These are phyloP conservation scores for Podaxis carcinomalis DNA, from an alignment of 768 basidiomycete genomes.

Conservation along the genomic window DNA sequence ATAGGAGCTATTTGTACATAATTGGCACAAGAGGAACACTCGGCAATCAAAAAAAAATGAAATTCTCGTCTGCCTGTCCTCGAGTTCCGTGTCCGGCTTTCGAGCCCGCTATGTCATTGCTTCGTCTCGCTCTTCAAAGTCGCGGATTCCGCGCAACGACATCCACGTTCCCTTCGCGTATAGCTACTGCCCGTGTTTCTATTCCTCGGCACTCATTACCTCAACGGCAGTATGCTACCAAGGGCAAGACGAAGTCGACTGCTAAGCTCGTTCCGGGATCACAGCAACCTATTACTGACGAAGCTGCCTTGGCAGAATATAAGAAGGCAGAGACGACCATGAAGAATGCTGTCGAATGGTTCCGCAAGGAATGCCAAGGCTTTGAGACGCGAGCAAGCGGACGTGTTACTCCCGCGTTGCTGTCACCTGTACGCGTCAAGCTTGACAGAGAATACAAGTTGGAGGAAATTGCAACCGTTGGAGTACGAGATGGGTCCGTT, in stretches of 20 bases:
- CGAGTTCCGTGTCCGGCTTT: neutral
- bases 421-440: constrained; percentile 63
- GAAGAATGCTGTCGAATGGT: constrained; percentile 64
- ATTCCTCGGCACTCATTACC: neutral
- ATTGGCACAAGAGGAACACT: neutral
- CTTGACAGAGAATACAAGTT: constrained; percentile 38
- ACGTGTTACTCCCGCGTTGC: constrained; percentile 68
- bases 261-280: constrained; percentile 64
- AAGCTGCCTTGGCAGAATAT: constrained; percentile 55
- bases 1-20: neutral
- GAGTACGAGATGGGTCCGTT: constrained; percentile 72
- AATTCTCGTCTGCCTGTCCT: neutral
- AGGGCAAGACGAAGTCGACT: constrained; percentile 46
- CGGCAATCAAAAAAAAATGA: neutral
- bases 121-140: constrained; percentile 4
- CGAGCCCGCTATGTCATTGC: neutral
- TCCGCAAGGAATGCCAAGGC: constrained; percentile 70
- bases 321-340: constrained; percentile 61
- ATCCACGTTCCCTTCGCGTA: neutral
- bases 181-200: neutral
- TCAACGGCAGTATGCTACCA: constrained; percentile 24
- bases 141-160: neutral
- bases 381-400: constrained; percentile 71
- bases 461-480: constrained; percentile 76
- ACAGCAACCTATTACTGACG: constrained; percentile 52